Base-by-base conservation (phyloP, 495 filamentous ascomycete species). In the Rusavskia elegans region DNA sequence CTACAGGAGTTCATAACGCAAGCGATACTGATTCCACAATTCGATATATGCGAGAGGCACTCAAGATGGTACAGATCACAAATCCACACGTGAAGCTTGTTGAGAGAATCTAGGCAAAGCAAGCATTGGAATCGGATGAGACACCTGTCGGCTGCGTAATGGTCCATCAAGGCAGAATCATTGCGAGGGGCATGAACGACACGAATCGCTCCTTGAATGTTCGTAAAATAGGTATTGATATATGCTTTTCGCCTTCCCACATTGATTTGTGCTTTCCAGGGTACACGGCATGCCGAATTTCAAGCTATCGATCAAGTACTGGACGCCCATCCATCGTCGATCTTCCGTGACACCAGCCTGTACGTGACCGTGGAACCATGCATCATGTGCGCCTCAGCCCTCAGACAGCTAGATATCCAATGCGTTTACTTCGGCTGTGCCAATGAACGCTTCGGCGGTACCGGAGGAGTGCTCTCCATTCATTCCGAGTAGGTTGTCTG, bases 291-390 rank as follows among this genome's bases (percentile, higher is more conserved):
- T 63, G 92, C 92, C 39, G 92, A 98, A 61, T 89, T 96, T 58
- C 74, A 95, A 61, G 92, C 87, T 19, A 74, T 98, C 32, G 77
- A 77, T 42, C 63, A 75, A 38, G 74, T 84, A 54, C 71, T 86
- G 13, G 64, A 66, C 45, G 66, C 58, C 14, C 65, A 84, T 59
- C 76, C 79, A 9, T 70, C 72, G 6, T 72, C 70, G 8, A 71
- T 86, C 50, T 71, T 97, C 56, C 61, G 66, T 25, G 75, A 84
- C 38, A 87, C 83, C 40, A 80, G 83, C 59, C 76, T 97, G 29
- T 98, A 98, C 64, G 92, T 98, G 32, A 97, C 92, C 0, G 89
- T 97, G 48, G 92, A 98, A 63, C 92, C 92, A 2, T 98, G 92
- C 63, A 81, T 98, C 60, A 98, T 98, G 92, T 98, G 92, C 61